Conservation (phyloP, 345 rosid genomes). For the Dipteronia sinensis region DNA sequence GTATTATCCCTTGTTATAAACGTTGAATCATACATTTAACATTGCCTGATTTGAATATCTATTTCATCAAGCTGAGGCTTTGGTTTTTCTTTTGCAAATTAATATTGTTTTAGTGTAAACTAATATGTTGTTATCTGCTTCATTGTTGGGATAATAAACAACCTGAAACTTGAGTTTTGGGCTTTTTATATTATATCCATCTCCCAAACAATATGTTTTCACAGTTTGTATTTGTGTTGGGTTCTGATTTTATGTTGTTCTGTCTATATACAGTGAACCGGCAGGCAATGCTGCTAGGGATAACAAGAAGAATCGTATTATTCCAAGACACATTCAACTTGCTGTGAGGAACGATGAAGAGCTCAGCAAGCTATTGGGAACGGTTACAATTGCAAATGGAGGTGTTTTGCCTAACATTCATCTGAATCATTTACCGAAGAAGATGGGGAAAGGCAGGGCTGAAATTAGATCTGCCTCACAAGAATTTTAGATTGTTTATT, state of each 20-base stretch:
- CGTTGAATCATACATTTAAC: not conserved
- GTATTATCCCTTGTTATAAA: not conserved
- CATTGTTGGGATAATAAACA: too few relatives aligned
- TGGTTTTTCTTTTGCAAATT: not conserved
- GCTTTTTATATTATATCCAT: not conserved
- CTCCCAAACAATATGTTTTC: not conserved
- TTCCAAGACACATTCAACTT: conserved; percentile 76
- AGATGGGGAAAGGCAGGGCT: conserved; percentile 55
- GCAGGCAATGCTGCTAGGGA: conserved; percentile 86
- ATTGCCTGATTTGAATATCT: not conserved
- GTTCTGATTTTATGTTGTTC: not conserved
- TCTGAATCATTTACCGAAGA: conserved; percentile 52
- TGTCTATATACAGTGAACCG: conserved; percentile 43
- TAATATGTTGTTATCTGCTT: not conserved
- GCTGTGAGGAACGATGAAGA: conserved; percentile 81
- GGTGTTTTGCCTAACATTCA: conserved; percentile 73
- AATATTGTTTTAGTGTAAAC: not conserved
- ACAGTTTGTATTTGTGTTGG: not conserved
- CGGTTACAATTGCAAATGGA: conserved; percentile 75
- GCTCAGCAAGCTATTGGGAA: conserved; percentile 61
- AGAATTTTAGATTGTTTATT: conserved; percentile 37
- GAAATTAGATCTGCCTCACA: conserved; percentile 72
- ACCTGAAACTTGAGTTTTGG: not conserved
- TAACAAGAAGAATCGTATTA: conserved; percentile 69
- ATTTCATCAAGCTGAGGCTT: not conserved